Evolutionary conservation across 2,329 filamentous ascomycete species (phyloP).

Genomic region (Epichloe brachyelytri): DNA sequence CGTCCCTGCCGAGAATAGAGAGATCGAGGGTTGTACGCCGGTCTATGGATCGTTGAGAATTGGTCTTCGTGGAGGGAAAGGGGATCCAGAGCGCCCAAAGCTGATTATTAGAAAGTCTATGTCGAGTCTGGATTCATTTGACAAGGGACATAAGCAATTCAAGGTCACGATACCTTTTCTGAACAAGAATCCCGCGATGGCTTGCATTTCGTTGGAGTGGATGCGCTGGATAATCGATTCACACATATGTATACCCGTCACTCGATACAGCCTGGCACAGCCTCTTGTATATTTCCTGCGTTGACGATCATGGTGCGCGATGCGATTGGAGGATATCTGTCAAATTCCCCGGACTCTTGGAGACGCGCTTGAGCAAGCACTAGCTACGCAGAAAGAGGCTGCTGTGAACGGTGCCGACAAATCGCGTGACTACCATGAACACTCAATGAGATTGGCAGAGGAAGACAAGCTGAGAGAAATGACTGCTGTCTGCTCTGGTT

Average conservation of each 20-base stretch:
- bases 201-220: slow-evolving; percentile 79
- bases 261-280: slow-evolving; percentile 61
- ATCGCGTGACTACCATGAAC: slow-evolving; percentile 28
- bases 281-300: slow-evolving; percentile 86
- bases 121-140: slow-evolving; percentile 16
- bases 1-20: slow-evolving; percentile 41
- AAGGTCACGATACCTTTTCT: slow-evolving; percentile 60
- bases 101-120: slow-evolving; percentile 33
- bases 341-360: slow-evolving; percentile 72
- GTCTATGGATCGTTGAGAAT: slow-evolving; percentile 39
- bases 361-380: slow-evolving; percentile 49
- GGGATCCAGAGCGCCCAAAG: slow-evolving; percentile 26
- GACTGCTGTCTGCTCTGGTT: slow-evolving; percentile 81
- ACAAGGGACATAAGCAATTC: slow-evolving; percentile 32
- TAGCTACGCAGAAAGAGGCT: slow-evolving; percentile 27
- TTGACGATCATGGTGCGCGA: slow-evolving; percentile 71
- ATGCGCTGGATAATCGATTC: slow-evolving; percentile 67
- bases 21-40: slow-evolving; percentile 41
- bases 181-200: slow-evolving; percentile 65
- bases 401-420: slow-evolving; percentile 20
- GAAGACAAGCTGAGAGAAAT: slow-evolving; percentile 84
- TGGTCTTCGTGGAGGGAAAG: slow-evolving; percentile 25
- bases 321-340: slow-evolving; percentile 84
- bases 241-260: slow-evolving; percentile 87
- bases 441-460: slow-evolving; percentile 39